Evolutionary conservation across 257 asterid species (phyloP).

Genomic region (Solanum tarapatanum): DNA sequence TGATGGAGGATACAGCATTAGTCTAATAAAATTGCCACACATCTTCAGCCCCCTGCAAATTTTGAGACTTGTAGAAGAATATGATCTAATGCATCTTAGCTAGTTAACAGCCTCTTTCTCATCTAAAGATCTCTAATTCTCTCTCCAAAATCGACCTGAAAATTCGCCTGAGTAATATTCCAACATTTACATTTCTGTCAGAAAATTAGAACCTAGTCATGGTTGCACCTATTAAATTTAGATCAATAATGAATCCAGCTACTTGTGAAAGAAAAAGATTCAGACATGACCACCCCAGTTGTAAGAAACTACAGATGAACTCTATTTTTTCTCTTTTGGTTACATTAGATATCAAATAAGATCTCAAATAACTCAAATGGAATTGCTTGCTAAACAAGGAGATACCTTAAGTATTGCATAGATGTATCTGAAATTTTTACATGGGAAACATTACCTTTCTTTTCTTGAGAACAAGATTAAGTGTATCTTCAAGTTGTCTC

Average conservation of each 20-base stretch:
- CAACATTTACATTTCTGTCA: neutral
- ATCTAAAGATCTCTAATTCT: neutral
- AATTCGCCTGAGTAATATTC: neutral
- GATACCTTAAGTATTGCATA: neutral
- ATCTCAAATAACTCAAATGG: neutral
- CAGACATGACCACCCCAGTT: neutral
- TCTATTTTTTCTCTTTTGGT: neutral
- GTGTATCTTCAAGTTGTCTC: slow-evolving; percentile 95
- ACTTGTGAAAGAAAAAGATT: neutral
- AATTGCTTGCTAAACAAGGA: neutral
- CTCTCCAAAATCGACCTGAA: neutral
- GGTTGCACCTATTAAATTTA: neutral
- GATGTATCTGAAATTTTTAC: neutral
- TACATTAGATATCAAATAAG: neutral
- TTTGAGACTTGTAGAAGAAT: neutral
- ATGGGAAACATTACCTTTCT: slow-evolving; percentile 39
- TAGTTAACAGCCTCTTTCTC: neutral
- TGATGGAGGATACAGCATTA: neutral
- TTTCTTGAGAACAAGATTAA: slow-evolving; percentile 83
- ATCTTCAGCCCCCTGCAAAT: neutral
- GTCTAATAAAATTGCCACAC: neutral
- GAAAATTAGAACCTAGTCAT: neutral
- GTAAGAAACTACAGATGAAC: neutral
- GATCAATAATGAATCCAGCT: neutral
- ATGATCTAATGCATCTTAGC: neutral